Percentiles rank a stretch among this genome's conserved stretches.
These are phyloP conservation scores for Calonectria honghensis DNA, from an alignment of 2,329 filamentous ascomycete species.

Conservation along the genomic window DNA sequence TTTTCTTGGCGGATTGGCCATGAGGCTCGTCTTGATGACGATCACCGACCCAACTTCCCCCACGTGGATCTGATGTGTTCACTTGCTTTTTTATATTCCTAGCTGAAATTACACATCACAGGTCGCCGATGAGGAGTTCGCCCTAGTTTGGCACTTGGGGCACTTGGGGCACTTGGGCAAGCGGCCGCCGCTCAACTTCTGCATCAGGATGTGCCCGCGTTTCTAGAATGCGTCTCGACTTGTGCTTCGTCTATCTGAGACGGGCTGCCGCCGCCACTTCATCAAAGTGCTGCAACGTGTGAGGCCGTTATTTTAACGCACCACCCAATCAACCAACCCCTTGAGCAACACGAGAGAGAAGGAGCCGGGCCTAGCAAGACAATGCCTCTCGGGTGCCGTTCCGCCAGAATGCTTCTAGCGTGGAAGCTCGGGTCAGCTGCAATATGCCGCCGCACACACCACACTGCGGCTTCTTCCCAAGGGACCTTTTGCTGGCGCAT, in stretches of 20 bases:
- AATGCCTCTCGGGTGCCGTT: not conserved
- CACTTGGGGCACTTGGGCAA: not conserved
- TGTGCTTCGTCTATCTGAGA: slow-evolving; percentile 2
- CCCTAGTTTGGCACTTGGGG: slow-evolving; percentile 5
- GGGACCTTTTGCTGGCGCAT: slow-evolving; percentile 11
- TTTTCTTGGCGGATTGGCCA: not conserved
- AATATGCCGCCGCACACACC: slow-evolving; percentile 33
- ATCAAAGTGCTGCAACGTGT: not conserved
- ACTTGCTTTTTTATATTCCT: not conserved
- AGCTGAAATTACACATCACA: slow-evolving; percentile 13
- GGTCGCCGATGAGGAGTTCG: slow-evolving; percentile 4
- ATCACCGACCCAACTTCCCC: not conserved
- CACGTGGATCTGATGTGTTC: not conserved
- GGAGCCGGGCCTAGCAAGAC: not conserved
- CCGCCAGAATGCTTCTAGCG: slow-evolving; percentile 22
- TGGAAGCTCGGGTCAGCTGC: slow-evolving; percentile 22
- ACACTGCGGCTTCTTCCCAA: slow-evolving; percentile 1
- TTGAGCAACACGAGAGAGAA: not conserved
- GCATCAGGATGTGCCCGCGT: not conserved
- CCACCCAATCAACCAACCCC: slow-evolving; percentile 2
- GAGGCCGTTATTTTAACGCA: not conserved
- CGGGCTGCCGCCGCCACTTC: slow-evolving; percentile 3
- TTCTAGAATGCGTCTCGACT: slow-evolving; percentile 3
- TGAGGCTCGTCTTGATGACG: slow-evolving; percentile 10
- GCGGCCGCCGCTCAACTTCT: not conserved